Evolutionary conservation across 306 rosid genomes (phyloP), one percentile per base, ranked within the genome.

Genomic region (Casuarina glauca): DNA sequence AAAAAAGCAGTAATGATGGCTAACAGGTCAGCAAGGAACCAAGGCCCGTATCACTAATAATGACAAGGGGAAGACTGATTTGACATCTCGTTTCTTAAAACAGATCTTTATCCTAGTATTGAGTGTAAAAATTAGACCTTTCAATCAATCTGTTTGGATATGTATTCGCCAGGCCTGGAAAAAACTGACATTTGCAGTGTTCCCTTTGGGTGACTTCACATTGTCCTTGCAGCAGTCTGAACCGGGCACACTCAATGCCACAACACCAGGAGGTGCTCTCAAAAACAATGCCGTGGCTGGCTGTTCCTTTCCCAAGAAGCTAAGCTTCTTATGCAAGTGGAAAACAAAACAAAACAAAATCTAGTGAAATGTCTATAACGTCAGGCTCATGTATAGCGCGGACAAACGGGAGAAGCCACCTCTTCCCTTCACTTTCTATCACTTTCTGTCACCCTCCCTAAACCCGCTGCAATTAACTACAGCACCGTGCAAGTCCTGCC

Each of bases 171-270:
- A 72, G 72, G 60, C 70, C 64, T 15, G 44, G 19, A 66, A 66
- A 57, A 54, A 74, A 57, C 88, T 79, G 89, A 86, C 88, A 78
- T 72, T 3, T 9, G 13, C 74, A 26, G 32, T 79, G 84, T 80
- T 60, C 61, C 50, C 20, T 43, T n/a, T 20, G 67, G 74, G 78
- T 75, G 81, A 76, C 76, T 67, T 70, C 61, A 69, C 74, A 49
- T 72, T 85, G 78, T 63, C 82, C 70, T 79, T n/a, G 19, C 53
- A 74, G 49, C 74, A 45, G 69, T 46, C 48, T 45, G 49, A 74
- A 16, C 12, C 74, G 20, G 50, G 36, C n/a, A 80, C 77, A 53
- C 80, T 70, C 86, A 70, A 76, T 73, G 77, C 36, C 43, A 79
- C 51, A 71, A 61, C 12, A n/a, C 72, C 73, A 55, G 26, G 48